These are phyloP conservation scores for Viola pubescens DNA, from an alignment of 441 rosid genomes.

Conservation along the genomic window DNA sequence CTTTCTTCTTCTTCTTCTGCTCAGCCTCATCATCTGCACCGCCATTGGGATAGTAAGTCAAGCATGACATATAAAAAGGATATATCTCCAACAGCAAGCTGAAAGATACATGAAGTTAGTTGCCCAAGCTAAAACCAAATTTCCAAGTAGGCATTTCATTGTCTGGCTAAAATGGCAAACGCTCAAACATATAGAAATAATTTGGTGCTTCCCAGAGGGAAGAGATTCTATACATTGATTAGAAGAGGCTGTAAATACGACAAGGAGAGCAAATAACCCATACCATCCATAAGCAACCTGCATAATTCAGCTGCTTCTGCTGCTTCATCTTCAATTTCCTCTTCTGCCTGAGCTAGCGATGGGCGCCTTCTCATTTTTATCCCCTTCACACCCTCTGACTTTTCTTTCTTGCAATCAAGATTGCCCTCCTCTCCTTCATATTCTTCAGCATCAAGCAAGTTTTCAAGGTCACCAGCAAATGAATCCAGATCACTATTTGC, in stretches of 20 bases:
- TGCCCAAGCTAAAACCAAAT: neutral
- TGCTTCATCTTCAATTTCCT: constrained; percentile 95
- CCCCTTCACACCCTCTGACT: constrained; percentile 80
- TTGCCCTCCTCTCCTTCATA: constrained; percentile 70
- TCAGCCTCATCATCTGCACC: constrained; percentile 64
- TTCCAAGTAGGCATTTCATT: no score
- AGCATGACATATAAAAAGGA: constrained; percentile 1
- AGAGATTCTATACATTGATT: neutral
- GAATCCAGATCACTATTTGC: constrained; percentile 98
- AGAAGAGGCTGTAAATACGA: constrained; percentile 7
- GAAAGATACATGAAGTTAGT: neutral
- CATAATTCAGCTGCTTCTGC: constrained; percentile 93
- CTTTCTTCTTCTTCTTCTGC: constrained; percentile 65
- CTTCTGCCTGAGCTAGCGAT: constrained; percentile 75
- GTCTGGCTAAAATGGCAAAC: no score
- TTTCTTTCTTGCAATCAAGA: constrained; percentile 59
- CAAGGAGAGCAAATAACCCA: constrained; percentile 17
- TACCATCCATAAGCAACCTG: constrained; percentile 97
- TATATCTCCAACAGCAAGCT: neutral
- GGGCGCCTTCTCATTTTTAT: constrained; percentile 90
- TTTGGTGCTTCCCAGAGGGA: no score
- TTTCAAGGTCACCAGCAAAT: constrained; percentile 96
- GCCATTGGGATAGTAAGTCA: constrained; percentile 11
- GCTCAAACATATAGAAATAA: no score
- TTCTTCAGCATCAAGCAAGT: constrained; percentile 98